phyloP scores from a whole-genome alignment of 139 green algal species.

The Gonium pectorale region DNA sequence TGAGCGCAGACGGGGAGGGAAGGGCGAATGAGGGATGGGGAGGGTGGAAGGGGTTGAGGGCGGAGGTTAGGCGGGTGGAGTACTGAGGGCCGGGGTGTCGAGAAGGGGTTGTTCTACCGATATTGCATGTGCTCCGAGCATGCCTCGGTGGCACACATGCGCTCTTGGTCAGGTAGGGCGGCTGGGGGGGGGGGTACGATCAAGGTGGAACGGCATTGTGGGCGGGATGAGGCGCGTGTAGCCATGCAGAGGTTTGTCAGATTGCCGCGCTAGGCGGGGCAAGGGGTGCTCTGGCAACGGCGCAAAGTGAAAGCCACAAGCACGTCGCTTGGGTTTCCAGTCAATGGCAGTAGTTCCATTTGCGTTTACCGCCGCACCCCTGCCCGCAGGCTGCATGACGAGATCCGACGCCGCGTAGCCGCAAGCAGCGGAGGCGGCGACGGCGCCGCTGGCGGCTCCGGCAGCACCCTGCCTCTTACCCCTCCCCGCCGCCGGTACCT shows the following conservation, averaged over 20 bases:
- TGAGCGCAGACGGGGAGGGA: neutral
- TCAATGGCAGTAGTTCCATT: too few species aligned
- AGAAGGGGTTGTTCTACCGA: neutral
- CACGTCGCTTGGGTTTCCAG: neutral
- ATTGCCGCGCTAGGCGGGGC: neutral
- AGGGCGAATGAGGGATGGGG: neutral
- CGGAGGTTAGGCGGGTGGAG: neutral
- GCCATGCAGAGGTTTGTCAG: too few species aligned
- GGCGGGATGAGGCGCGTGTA: too few species aligned
- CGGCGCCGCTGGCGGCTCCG: neutral
- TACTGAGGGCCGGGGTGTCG: neutral
- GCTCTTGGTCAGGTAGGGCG: too few species aligned
- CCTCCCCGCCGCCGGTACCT: conserved; percentile 40
- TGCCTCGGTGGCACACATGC: too few species aligned
- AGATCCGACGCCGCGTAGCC: neutral
- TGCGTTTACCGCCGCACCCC: neutral
- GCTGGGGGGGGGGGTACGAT: too few species aligned
- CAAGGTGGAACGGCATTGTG: too few species aligned
- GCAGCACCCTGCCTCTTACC: neutral
- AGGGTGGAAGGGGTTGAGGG: neutral
- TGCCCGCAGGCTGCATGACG: neutral
- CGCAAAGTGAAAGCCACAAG: neutral
- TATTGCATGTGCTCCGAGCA: neutral
- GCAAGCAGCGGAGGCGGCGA: neutral
- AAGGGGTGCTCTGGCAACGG: neutral